These are phyloP conservation scores for Laburnicola sp. DNA, from an alignment of 2,329 filamentous ascomycete species.

Conservation along the genomic window DNA sequence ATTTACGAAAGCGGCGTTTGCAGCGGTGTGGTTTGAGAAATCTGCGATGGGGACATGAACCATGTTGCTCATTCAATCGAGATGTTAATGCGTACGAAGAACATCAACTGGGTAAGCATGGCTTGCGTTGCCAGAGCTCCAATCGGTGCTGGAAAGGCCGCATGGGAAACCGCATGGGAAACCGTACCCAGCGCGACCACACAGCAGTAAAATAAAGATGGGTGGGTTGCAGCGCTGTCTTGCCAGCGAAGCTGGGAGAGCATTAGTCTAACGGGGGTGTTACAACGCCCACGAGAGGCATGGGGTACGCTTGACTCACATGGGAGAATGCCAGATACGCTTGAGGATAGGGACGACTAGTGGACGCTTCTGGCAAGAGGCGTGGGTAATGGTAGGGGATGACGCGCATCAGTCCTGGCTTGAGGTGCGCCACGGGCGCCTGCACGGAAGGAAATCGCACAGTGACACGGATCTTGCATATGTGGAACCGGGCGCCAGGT, in stretches of 20 bases:
- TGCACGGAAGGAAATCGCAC: constrained; percentile 28
- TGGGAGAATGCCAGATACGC: constrained; percentile 32
- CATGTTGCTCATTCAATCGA: background rate
- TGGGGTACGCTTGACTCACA: constrained; percentile 29
- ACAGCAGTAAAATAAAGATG: constrained; percentile 3
- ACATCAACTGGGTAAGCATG: background rate
- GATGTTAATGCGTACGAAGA: background rate
- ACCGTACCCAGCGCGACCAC: constrained; percentile 13
- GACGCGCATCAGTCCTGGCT: constrained; percentile 37
- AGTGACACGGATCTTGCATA: constrained; percentile 45
- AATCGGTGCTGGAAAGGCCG: background rate
- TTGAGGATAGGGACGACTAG: constrained; percentile 26
- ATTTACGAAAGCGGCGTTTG: constrained; percentile 5
- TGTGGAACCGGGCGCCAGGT: constrained; percentile 43
- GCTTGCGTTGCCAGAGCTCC: background rate
- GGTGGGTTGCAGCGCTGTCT: constrained; percentile 27
- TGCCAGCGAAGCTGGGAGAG: constrained; percentile 24
- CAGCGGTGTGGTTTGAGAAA: constrained; percentile 9
- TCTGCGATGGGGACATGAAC: background rate
- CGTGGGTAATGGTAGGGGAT: constrained; percentile 25
- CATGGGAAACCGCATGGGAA: constrained; percentile 17
- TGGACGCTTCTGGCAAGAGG: constrained; percentile 23
- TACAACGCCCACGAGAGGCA: constrained; percentile 17
- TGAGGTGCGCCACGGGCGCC: constrained; percentile 38
- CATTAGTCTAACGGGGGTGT: constrained; percentile 16